phyloP scores from a whole-genome alignment of 2,329 filamentous ascomycete genomes.

The Epichloe aotearoae region DNA sequence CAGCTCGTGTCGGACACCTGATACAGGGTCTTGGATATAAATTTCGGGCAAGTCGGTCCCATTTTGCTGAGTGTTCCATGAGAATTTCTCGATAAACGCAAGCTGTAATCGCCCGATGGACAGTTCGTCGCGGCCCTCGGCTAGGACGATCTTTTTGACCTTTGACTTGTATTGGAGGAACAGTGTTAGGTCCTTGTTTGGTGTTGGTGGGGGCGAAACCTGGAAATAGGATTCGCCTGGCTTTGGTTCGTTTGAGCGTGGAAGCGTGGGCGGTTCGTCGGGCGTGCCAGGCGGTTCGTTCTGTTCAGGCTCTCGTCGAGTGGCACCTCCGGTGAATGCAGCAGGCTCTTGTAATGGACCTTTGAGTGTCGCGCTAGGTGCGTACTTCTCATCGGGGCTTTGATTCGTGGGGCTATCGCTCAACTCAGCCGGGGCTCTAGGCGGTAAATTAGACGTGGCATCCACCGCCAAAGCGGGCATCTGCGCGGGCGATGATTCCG shows the following conservation, averaged over 20 bases:
- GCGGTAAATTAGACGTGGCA: conserved; percentile 13
- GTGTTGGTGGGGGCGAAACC: conserved; percentile 48
- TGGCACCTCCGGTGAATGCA: conserved; percentile 14
- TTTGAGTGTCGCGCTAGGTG: conserved; percentile 43
- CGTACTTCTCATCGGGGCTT: conserved; percentile 54
- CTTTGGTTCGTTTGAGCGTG: conserved; percentile 29
- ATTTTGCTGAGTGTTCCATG: conserved; percentile 94
- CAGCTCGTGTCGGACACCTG: conserved; percentile 90
- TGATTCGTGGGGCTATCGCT: conserved; percentile 26
- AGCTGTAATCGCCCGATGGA: conserved; percentile 81
- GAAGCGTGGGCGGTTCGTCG: conserved; percentile 9
- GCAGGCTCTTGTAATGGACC: conserved; percentile 39
- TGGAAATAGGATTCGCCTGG: conserved; percentile 37
- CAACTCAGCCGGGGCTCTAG: conserved; percentile 8
- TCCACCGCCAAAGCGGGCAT: conserved; percentile 54
- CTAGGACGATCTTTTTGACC: conserved; percentile 87
- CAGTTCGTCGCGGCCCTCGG: conserved; percentile 72
- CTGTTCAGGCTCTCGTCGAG: conserved; percentile 5
- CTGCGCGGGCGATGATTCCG: conserved; percentile 51
- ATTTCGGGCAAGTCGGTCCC: conserved; percentile 90
- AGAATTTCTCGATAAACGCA: conserved; percentile 97
- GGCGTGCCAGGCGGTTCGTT: conserved; percentile 11
- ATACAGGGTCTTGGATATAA: conserved; percentile 92
- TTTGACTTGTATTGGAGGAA: conserved; percentile 95
- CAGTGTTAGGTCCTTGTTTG: conserved; percentile 77